Evolutionary conservation across 306 rosid species (phyloP).

Genomic region (Cucumis cinereus): DNA sequence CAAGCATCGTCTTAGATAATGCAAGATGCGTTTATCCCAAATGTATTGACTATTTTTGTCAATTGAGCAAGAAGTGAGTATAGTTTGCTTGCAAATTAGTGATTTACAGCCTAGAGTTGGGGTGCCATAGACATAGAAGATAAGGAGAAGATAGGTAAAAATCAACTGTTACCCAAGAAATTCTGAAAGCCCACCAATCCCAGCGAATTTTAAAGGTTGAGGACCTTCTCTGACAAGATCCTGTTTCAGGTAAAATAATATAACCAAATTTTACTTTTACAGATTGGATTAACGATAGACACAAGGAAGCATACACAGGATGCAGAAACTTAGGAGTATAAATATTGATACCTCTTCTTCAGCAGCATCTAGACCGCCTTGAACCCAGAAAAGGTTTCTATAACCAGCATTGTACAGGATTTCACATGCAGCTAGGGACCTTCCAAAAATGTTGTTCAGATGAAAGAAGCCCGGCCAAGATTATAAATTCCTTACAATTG

Average conservation of each 20-base stretch:
- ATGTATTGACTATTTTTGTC: neutral
- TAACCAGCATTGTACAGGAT: conserved; percentile 69
- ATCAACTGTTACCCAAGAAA: conserved; percentile 63
- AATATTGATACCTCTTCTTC: conserved; percentile 58
- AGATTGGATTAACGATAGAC: conserved; percentile 2
- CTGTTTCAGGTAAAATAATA: conserved; percentile 34
- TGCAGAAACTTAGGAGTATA: neutral
- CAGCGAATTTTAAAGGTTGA: conserved; percentile 70
- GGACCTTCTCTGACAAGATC: conserved; percentile 86
- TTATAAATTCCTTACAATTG: neutral
- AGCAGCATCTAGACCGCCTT: conserved; percentile 87
- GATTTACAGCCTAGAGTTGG: neutral
- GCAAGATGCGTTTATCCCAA: neutral
- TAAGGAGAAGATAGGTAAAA: neutral
- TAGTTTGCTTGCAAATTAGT: neutral
- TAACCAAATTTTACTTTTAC: conserved; percentile 5
- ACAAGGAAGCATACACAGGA: conserved; percentile 2
- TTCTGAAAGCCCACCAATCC: conserved; percentile 82
- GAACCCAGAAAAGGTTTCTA: conserved; percentile 88
- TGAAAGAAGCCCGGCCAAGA: conserved; percentile 1
- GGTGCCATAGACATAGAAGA: neutral
- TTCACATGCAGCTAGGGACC: conserved; percentile 89
- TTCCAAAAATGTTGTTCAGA: conserved; percentile 24
- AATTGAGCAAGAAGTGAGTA: neutral
- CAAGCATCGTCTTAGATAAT: neutral